Base-by-base conservation (phyloP, 192 early-diverging fungal genomes). In the Coemansia reversa region DNA sequence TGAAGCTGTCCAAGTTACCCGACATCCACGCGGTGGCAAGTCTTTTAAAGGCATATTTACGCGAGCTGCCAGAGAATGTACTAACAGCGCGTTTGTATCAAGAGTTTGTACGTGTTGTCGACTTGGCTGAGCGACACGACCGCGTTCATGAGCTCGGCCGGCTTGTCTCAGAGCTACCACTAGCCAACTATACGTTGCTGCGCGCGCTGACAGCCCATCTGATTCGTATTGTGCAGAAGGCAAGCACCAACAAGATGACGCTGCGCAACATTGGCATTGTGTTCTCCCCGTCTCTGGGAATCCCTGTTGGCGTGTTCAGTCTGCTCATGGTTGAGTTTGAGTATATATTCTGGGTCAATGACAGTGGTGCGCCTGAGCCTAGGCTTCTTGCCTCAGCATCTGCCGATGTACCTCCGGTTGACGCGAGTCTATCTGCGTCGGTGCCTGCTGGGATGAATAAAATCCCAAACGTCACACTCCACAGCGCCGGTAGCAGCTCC, bases 11-110 rank as follows among this genome's bases (percentile, higher is more conserved):
- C 20, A 80, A 83, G 62, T 86, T 84, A 54, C 92, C 94, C 29
- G 97, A 98, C 62, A 88, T 94, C n/a, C 97, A 98, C 67, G 94
- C 90, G 0, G 88, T 98, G 24, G 89, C 94, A 32, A 94, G 94
- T 14, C 63, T 98, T 51, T 83, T 98, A 42, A 98, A 98, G 73
- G 82, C 93, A 33, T 98, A 91, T 67, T 71, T 98, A 33, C 85
- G 97, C 27, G 95, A 96, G 73, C 81, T 98, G 50, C 89, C 93
- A 0, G 84, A 85, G 5, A 95, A 91, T 48, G 87, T 98, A 16
- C 84, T 98, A 33, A 96, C 95, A 3, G 66, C 87, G n/a, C 91
- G 91, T n/a, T 70, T 94, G n/a, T 88, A 89, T 62, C 85, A 76
- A 24, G 88, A 93, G 25, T 98, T 98, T 68, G 67, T 93, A 27